Evolutionary conservation across 1,284 basidiomycete species (phyloP), one percentile per base, ranked within the genome.

Genomic region (Cryptococcus sp.): DNA sequence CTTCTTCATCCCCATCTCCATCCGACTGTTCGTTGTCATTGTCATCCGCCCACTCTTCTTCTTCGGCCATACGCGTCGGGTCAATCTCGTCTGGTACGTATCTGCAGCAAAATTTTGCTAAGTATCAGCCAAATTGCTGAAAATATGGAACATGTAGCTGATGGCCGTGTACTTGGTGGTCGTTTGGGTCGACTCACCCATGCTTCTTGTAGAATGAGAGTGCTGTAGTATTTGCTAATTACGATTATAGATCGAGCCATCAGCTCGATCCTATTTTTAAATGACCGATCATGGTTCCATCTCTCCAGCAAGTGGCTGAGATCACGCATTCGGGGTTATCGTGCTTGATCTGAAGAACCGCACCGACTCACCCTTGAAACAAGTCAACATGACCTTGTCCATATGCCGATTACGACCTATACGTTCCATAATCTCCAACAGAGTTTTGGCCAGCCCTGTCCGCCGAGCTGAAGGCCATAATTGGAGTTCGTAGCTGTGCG

Each of bases 41-140:
- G 97, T 98, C 67, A 93, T 93, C 38, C 88, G 93, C 51, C 85
- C 95, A 34, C 94, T 95, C 0, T 86, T 98, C 51, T 98, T 98
- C 80, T 95, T 95, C 73, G 94, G 93, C 47, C 96, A 44, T n/a
- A 8, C 41, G 41, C 41, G 41, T 44, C 41, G 41, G 41, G 41
- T 44, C 41, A 44, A 44, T 44, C 41, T 44, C 41, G 41, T 44
- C 41, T 6, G 41, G 41, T 22, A 16, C n/a, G 41, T 44, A 44
- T 22, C 41, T 44, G 15, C 41, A 22, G 2, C 10, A 6, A n/a
- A n/a, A 16, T n/a, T 8, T 22, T 6, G 3, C n/a, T 10, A 6
- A 5, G 41, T 22, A 22, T 44, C 6, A n/a, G 41, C 41, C 2
- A 13, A 5, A 10, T 34, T 34, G 8, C 8, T 10, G 8, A 34